Evolutionary conservation across 164 flowering plant species (phyloP).

Genomic region (Houttuynia cordata): DNA sequence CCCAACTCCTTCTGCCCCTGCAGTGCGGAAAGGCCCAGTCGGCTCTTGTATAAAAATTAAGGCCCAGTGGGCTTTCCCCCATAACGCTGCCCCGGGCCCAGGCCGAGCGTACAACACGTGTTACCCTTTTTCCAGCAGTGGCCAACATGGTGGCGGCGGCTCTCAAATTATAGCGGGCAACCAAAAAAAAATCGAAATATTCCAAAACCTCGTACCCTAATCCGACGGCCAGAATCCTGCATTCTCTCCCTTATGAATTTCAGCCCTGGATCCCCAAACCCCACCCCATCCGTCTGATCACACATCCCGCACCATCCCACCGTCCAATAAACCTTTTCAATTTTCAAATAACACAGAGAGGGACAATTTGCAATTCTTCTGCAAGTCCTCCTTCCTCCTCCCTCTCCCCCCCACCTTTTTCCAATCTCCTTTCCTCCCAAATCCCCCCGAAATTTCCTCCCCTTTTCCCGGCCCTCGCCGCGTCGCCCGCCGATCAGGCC

Average conservation of each 20-base stretch:
- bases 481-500: background rate
- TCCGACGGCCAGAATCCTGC: constrained; percentile 23
- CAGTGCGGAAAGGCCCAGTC: too few relatives aligned
- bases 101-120: too few relatives aligned
- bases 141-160: too few relatives aligned
- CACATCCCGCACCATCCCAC: constrained; percentile 17
- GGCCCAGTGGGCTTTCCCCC: too few relatives aligned
- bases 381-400: constrained; percentile 10
- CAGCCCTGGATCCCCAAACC: constrained; percentile 18
- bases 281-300: constrained; percentile 23
- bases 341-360: constrained; percentile 57
- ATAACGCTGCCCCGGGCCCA: too few relatives aligned
- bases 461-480: constrained; percentile 5
- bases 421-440: constrained; percentile 1
- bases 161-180: too few relatives aligned
- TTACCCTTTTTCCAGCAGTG: too few relatives aligned
- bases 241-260: constrained; percentile 30
- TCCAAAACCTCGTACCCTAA: background rate
- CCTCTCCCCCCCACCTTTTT: background rate
- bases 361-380: constrained; percentile 11
- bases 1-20: too few relatives aligned
- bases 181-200: too few relatives aligned
- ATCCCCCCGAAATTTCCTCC: constrained; percentile 7
- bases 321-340: constrained; percentile 37
- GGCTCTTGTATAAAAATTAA: too few relatives aligned